Evolutionary conservation across 2,329 filamentous ascomycete species (phyloP), one percentile per base, ranked within the genome.

Genomic region (Colletotrichum ledebouriae): DNA sequence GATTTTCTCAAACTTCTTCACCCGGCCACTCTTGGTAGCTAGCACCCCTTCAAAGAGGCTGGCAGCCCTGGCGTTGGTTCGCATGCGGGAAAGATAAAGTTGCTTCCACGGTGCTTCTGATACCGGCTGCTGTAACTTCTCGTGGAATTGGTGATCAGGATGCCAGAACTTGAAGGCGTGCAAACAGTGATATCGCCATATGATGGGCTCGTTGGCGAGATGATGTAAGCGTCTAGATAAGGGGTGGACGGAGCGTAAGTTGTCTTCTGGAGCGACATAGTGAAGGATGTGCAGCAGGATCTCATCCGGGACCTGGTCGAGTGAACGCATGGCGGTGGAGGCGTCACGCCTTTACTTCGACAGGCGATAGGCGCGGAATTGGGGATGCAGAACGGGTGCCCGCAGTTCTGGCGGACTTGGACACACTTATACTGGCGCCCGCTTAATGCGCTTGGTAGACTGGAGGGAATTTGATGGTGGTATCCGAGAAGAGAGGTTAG

Each of bases 121-220:
- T 7, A 87, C 84, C 3, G 82, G 82, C 33, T 81, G 79, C 13
- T 75, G 77, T 9, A 93, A 77, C 73, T 89, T 92, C 59, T 82
- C 76, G 37, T 78, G 71, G 52, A 94, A 82, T n/a, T 82, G 79
- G 78, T 94, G 91, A 49, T 83, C 81, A 2, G 84, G 78, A 68
- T 91, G 85, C 96, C 96, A 99, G 78, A 90, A 93, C 63, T 79
- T 85, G 81, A 94, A 98, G 63, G 84, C 82, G 41, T 80, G 79
- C 62, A 81, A 79, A 78, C 96, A 98, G 76, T 95, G 88, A 73
- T 87, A 80, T 71, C 89, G 90, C 95, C 96, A 98, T 60, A 98
- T 84, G 29, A 94, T 81, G 7, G 90, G 89, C 67, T 93, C 91
- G 72, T 90, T 89, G 44, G 89, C 86, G 63, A 97, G 82, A 55